Percentiles rank a stretch among this genome's conserved stretches.
Evolutionary conservation across 345 rosid genomes (phyloP).

Genomic region (Eucalyptus urophylla): DNA sequence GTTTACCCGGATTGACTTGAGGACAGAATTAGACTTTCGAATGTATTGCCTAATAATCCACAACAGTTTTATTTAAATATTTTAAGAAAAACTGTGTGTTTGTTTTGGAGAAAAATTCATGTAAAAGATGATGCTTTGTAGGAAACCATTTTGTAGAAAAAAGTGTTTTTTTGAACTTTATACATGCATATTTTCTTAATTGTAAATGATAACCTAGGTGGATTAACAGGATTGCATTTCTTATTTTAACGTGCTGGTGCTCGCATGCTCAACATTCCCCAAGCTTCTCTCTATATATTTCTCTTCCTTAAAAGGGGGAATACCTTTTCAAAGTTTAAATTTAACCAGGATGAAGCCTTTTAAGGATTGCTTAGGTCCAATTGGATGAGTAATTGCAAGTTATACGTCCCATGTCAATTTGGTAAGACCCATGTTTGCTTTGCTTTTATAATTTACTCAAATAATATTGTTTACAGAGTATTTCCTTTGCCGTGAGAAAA

Average conservation of each 20-base stretch:
- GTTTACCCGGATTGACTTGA: too few species aligned
- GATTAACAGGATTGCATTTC: accelerated
- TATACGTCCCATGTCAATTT: neutral
- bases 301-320: too few species aligned
- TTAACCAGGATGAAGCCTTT: too few species aligned
- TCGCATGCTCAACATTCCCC: accelerated
- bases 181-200: neutral
- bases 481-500: neutral
- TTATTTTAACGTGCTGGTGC: accelerated
- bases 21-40: too few species aligned
- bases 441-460: neutral
- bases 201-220: accelerated
- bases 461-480: neutral
- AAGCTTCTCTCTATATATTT: too few species aligned
- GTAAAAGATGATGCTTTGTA: neutral
- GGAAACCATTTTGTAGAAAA: neutral
- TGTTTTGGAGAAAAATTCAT: too few species aligned
- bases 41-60: too few species aligned
- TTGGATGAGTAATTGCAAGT: neutral
- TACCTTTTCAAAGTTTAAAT: too few species aligned
- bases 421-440: neutral
- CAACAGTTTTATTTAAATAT: too few species aligned
- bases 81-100: too few species aligned
- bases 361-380: neutral
- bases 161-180: neutral